A percentile compares a stretch with the other conserved stretches of the same genome.
phyloP scores from a whole-genome alignment of 805 yeast genomes.

The Saturnispora quitensis region DNA sequence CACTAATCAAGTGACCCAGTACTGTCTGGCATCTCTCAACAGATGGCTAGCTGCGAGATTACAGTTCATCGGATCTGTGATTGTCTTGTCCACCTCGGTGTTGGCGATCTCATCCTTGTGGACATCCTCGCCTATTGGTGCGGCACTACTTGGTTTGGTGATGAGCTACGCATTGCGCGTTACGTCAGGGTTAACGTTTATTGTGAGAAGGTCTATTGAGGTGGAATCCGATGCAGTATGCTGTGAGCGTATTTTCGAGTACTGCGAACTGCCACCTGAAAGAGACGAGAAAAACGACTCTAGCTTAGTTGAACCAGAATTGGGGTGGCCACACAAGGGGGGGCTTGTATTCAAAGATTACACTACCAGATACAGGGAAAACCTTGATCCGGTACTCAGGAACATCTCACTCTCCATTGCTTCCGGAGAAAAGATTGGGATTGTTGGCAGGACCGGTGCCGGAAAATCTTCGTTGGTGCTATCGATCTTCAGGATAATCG shows the following conservation, averaged over 20 bases:
- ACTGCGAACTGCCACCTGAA: conserved; percentile 67
- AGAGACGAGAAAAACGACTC: conserved; percentile 44
- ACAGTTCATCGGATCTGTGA: conserved; percentile 50
- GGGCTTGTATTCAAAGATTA: conserved; percentile 40
- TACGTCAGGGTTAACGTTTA: conserved; percentile 42
- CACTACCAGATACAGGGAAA: conserved; percentile 49
- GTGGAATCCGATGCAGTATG: conserved; percentile 62
- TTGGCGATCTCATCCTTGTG: conserved; percentile 34
- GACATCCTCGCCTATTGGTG: conserved; percentile 35
- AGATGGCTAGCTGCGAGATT: conserved; percentile 61
- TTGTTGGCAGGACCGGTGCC: conserved; percentile 74
- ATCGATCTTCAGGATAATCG: conserved; percentile 54
- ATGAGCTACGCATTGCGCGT: conserved; percentile 56
- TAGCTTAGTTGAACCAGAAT: conserved; percentile 33
- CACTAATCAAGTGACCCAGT: conserved; percentile 37
- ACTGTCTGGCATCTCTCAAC: conserved; percentile 44
- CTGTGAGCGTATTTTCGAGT: conserved; percentile 90
- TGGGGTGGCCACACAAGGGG: conserved; percentile 50
- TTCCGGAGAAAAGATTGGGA: conserved; percentile 56
- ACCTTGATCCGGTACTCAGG: conserved; percentile 50
- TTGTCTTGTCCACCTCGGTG: conserved; percentile 42
- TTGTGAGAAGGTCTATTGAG: conserved; percentile 54
- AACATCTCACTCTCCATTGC: conserved; percentile 37
- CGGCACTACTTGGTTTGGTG: conserved; percentile 56
- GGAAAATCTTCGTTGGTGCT: conserved; percentile 58